A percentile compares a stretch with the other conserved stretches of the same genome.
Evolutionary conservation across 2,329 filamentous ascomycete genomes (phyloP).

Genomic region (Venturia pyrina): DNA sequence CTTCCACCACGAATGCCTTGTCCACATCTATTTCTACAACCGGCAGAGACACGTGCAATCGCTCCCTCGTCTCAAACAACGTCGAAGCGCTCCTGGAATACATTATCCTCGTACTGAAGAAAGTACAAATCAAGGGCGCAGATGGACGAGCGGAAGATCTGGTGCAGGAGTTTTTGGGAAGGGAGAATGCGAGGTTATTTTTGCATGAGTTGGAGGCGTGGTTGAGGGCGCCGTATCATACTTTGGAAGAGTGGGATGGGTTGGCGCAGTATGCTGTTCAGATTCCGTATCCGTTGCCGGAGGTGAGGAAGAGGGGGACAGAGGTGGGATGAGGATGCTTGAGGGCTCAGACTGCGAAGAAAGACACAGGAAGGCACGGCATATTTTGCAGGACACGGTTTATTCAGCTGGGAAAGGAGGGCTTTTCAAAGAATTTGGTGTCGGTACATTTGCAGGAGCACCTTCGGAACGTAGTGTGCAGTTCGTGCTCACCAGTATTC

Average conservation of each 20-base stretch:
- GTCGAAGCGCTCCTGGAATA: slow-evolving; percentile 82
- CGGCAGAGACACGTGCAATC: background rate
- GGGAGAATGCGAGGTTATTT: slow-evolving; percentile 62
- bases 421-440: too few relatives aligned
- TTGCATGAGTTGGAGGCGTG: slow-evolving; percentile 78
- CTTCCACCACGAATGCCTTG: background rate
- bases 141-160: slow-evolving; percentile 71
- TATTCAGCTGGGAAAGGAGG: too few relatives aligned
- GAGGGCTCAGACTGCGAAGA: background rate
- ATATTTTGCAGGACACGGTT: too few relatives aligned
- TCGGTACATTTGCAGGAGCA: too few relatives aligned
- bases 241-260: slow-evolving; percentile 68
- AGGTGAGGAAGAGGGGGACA: background rate
- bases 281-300: background rate
- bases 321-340: background rate
- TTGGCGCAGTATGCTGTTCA: slow-evolving; percentile 57
- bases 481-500: too few relatives aligned
- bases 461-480: too few relatives aligned
- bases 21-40: background rate
- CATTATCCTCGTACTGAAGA: slow-evolving; percentile 72
- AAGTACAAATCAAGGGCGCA: slow-evolving; percentile 70
- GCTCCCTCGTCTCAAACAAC: slow-evolving; percentile 40
- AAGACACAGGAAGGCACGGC: too few relatives aligned
- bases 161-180: slow-evolving; percentile 66
- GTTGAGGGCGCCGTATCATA: slow-evolving; percentile 68